Evolutionary conservation across 2,329 filamentous ascomycete genomes (phyloP).

Genomic region (Nemania bipapillata): DNA sequence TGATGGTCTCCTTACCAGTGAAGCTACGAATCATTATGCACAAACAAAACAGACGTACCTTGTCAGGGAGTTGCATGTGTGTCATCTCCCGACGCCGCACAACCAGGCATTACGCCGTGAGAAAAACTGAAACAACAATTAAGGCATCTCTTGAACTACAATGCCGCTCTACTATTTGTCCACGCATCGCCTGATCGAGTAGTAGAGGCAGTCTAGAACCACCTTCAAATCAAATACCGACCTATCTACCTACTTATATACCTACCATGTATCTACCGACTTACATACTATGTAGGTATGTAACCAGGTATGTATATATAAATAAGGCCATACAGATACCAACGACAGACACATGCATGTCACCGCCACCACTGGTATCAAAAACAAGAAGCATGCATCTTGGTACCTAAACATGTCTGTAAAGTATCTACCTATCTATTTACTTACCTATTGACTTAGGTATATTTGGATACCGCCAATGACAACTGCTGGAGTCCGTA

Average conservation of each 20-base stretch:
- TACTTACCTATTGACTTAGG: no score
- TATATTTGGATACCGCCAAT: constrained; percentile 13
- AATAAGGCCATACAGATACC: neutral
- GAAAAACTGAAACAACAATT: constrained; percentile 18
- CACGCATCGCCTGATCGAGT: constrained; percentile 20
- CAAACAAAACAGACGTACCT: constrained; percentile 15
- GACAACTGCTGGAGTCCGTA: neutral
- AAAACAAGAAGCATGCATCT: neutral
- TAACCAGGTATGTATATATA: neutral
- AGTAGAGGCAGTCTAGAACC: neutral
- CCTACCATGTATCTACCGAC: no score
- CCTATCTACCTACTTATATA: neutral
- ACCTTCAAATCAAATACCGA: neutral
- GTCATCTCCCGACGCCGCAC: constrained; percentile 27
- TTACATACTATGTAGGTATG: no score
- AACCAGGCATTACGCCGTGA: constrained; percentile 24
- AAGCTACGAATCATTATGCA: constrained; percentile 31
- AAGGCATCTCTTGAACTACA: neutral
- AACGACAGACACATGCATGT: neutral
- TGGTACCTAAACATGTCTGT: constrained; percentile 3
- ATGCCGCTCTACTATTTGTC: constrained; percentile 24
- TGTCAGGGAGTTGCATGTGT: constrained; percentile 27
- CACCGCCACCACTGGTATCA: neutral
- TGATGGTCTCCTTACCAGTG: constrained; percentile 26
- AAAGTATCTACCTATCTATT: no score